Evolutionary conservation across 2,329 filamentous ascomycete genomes (phyloP), one percentile per base, ranked within the genome.

Genomic region (Magnaporthiopsis incrustans): DNA sequence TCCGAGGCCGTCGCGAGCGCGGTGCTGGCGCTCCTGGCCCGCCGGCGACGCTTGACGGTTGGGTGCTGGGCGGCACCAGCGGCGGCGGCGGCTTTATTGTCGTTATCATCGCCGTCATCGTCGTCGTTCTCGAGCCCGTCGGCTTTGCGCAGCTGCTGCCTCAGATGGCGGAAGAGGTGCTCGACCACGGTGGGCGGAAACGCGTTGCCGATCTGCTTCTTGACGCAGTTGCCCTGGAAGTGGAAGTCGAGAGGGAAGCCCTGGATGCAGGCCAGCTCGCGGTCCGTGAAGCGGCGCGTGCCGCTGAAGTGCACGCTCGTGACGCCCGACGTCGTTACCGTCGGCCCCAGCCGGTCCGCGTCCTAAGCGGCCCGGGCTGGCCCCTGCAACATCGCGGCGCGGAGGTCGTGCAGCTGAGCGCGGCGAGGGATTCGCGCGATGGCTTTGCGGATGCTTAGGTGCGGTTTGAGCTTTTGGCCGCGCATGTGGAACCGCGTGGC

Each of bases 161-260:
- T 73, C 11, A 86, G 69, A 61, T 84, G 80, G n/a, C 72, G 70
- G 66, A 81, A 85, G 0, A 86, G 69, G 0, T 79, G 73, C 32
- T 75, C 74, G 3, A 85, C 85, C 0, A 82, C 81, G 33, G 76
- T 76, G 0, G 90, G 85, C 0, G 91, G 89, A 22, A 94, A 91
- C 0, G 90, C 91, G 70, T 95, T 94, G 0, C 91, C 91, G 67
- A 94, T 90, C 71, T 92, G 89, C 67, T 79, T 82, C 68, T 82
- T 82, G 22, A 84, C 75, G 18, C 73, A 72, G 0, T 73, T 77
- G 0, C 75, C 75, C 0, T 75, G 66, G 69, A 94, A 93, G 0
- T 73, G 72, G 71, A 91, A 88, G 2, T 76, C 71, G 0, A 75
- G 66, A 0, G 89, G 89, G 63, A 95, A 95, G 0, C 87, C 87